Evolutionary conservation across 108 stramenopile genomes (phyloP).

Genomic region (Discostella stelligeroides): DNA sequence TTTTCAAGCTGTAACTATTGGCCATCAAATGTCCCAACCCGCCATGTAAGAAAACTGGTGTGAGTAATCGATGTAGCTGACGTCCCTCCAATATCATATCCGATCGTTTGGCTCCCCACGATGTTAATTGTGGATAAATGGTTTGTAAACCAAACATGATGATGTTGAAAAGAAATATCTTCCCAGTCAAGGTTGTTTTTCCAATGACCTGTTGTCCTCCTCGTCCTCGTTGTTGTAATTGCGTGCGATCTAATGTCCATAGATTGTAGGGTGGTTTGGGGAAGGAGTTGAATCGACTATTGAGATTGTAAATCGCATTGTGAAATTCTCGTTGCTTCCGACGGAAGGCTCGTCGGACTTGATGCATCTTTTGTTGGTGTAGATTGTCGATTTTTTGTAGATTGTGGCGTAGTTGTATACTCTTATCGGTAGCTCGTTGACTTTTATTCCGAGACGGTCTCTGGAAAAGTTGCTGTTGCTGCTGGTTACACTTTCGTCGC

Average conservation of each 20-base stretch:
- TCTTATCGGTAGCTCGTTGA: neutral
- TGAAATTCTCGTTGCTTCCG: slow-evolving; percentile 30
- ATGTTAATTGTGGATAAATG: slow-evolving; percentile 58
- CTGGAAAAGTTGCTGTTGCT: neutral
- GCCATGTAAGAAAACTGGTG: slow-evolving; percentile 83
- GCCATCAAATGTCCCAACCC: slow-evolving; percentile 66
- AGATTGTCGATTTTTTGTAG: slow-evolving; percentile 10
- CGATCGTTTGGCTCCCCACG: slow-evolving; percentile 70
- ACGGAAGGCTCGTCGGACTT: slow-evolving; percentile 31
- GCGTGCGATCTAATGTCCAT: slow-evolving; percentile 19
- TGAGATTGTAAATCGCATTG: slow-evolving; percentile 29
- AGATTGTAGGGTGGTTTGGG: slow-evolving; percentile 40
- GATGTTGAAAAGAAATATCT: slow-evolving; percentile 55
- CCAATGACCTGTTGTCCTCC: slow-evolving; percentile 22
- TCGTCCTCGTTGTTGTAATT: too few species aligned
- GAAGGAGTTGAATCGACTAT: slow-evolving; percentile 22
- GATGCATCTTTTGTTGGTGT: slow-evolving; percentile 27
- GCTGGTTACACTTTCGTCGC: neutral
- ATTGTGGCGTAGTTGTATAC: slow-evolving; percentile 12
- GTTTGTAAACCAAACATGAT: slow-evolving; percentile 59
- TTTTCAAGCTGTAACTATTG: slow-evolving; percentile 69
- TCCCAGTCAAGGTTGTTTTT: slow-evolving; percentile 31
- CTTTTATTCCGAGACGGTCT: neutral
- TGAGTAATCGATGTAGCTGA: slow-evolving; percentile 74
- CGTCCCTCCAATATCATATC: slow-evolving; percentile 65